Base-by-base conservation (phyloP, 2,329 filamentous ascomycete genomes). In the Exophiala oligosperma region DNA sequence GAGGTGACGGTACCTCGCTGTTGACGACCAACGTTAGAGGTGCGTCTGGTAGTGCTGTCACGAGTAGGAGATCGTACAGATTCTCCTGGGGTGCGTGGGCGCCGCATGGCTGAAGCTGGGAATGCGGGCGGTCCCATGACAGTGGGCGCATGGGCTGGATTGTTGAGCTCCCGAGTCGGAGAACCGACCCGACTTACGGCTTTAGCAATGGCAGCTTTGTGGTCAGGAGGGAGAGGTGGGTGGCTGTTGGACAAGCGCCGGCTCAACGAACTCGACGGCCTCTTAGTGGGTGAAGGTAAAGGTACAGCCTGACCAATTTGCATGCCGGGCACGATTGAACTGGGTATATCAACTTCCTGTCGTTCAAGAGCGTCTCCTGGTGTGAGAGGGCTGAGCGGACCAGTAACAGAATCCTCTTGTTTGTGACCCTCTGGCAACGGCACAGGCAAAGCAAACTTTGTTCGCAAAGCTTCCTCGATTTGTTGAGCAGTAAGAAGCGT, bases 81-180 rank as follows among this genome's bases (percentile, higher is more conserved):
- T 56, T 81, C 78, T 67, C 76, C 84, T 46, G 87, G 87, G 1
- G 88, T 90, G 50, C 79, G 79, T 12, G 88, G 86, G 44, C 84
- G 79, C 55, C 80, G 81, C 70, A 84, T 84, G 1, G 88, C 89
- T 59, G 91, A 96, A 49, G 92, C 91, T 32, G 92, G 91, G 67
- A 90, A 81, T 43, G 85, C 73, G n/a, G 93, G 93, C 49, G 93
- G 93, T 2, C 89, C 91, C 92, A 97, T 97, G 38, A 74, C 67
- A 57, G 57, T 62, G 37, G 60, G 38, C 21, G 54, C 49, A 46
- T 59, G 52, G 43, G 40, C 51, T 21, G 59, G 40, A 43, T 24
- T 50, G 41, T 38, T 49, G 26, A 37, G 8, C 47, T 59, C 57
- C 29, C 54, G 54, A 21, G 49, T 56, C 12, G 63, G 61, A 71